Evolutionary conservation across 345 rosid species (phyloP).

Genomic region (Bruguiera parviflora): DNA sequence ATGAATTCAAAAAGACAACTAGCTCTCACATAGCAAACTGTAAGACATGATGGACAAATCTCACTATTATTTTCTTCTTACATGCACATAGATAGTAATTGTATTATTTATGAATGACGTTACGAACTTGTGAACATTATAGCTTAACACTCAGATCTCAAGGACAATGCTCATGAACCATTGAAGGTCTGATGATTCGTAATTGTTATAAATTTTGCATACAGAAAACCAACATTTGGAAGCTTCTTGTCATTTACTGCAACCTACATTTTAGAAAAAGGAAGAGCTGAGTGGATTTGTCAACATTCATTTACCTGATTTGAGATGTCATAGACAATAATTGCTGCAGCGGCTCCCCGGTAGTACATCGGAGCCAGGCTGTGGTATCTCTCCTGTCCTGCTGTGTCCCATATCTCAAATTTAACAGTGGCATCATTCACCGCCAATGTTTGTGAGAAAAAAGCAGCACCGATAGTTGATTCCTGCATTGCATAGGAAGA

Average conservation of each 20-base stretch:
- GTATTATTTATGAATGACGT: too few species aligned
- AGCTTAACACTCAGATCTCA: too few species aligned
- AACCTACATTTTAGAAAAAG: not conserved
- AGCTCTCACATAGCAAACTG: too few species aligned
- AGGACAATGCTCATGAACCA: too few species aligned
- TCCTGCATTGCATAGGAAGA: slow-evolving; percentile 45
- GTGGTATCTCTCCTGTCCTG: slow-evolving; percentile 96
- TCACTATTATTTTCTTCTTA: too few species aligned
- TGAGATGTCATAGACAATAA: slow-evolving; percentile 86
- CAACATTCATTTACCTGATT: slow-evolving; percentile 52
- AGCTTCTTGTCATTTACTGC: not conserved
- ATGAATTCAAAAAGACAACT: too few species aligned
- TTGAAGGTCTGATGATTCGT: too few species aligned
- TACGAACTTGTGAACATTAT: too few species aligned
- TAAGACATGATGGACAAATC: too few species aligned
- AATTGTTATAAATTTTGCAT: not conserved
- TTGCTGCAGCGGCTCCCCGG: slow-evolving; percentile 94
- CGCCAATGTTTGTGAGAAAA: slow-evolving; percentile 91
- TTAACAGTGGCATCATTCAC: slow-evolving; percentile 91
- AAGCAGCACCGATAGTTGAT: slow-evolving; percentile 99
- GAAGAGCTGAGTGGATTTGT: slow-evolving; percentile 2
- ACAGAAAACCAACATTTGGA: not conserved
- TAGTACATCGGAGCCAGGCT: slow-evolving; percentile 99
- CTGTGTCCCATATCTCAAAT: slow-evolving; percentile 99
- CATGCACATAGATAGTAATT: too few species aligned